Base-by-base conservation (phyloP, 257 asterid genomes). In the Knoxia roxburghii region DNA sequence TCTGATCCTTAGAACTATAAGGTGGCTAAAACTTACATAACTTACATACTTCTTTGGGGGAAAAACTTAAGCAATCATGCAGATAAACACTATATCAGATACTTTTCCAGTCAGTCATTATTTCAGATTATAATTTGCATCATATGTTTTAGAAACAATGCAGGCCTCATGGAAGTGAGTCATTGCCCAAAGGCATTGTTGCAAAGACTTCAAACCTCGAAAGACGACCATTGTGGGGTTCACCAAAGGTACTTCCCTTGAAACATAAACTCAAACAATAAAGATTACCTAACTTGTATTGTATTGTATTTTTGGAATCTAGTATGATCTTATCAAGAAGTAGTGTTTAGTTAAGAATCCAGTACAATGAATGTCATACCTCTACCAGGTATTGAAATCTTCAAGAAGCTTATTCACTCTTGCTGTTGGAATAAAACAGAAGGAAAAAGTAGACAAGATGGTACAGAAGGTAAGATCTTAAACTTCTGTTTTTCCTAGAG, bases 371-470 rank as follows among this genome's bases (percentile, higher is more conserved):
- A 27, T 53, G 29, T 48, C 33, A 12, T 56, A 7, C 29, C 39
- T 37, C 72, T 49, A 73, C 67, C 90, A 88, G 96, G 77, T 78
- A 67, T 48, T 29, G 17, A 75, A 74, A 37, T 59, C 73, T 63
- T 73, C 84, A 3, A 85, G 69, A 76, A 82, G 76, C 56, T 73
- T 91, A 69, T 82, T 91, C 72, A 80, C 94, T 55, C 83, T 66
- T 74, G 84, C 90, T 71, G 95, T 73, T 35, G 98, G 98, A 70
- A 73, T 91, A 77, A 86, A 86, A 75, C 97, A 91, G 72, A 91
- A 86, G 77, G 64, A 76, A 48, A 81, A 73, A 60, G 87, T 91
- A 35, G 80, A 88, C 68, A 61, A 76, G 68, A 82, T 91, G 86
- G 87, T 91, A 13, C 78, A 59, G 64, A 88, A 86, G 90, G 97